phyloP scores from a whole-genome alignment of 164 flowering plant genomes.

The Saururus chinensis region DNA sequence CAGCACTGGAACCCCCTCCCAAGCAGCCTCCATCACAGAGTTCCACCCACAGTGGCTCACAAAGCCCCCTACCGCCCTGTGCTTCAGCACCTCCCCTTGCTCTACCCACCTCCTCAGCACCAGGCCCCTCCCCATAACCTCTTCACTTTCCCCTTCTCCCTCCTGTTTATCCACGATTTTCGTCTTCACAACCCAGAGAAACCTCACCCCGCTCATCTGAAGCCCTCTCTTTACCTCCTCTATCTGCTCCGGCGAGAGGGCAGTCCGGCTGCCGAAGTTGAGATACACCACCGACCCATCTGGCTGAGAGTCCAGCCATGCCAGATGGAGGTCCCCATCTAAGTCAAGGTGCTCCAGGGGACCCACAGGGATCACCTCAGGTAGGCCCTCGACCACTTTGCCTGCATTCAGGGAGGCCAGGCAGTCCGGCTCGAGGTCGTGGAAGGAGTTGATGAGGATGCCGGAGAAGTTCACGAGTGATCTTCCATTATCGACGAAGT shows the following conservation, averaged over 20 bases:
- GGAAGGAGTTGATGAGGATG: conserved; percentile 29
- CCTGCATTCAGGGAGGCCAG: conserved; percentile 25
- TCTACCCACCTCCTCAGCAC: conserved; percentile 24
- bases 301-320: conserved; percentile 39
- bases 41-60: conserved; percentile 35
- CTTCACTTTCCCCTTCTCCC: conserved; percentile 8
- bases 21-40: conserved; percentile 25
- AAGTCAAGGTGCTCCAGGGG: conserved; percentile 22
- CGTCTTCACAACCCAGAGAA: conserved; percentile 41
- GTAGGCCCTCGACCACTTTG: conserved; percentile 15
- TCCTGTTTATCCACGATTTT: conserved; percentile 37
- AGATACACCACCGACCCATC: conserved; percentile 37
- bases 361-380: conserved; percentile 31
- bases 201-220: conserved; percentile 22
- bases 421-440: conserved; percentile 24
- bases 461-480: conserved; percentile 20
- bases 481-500: conserved; percentile 10
- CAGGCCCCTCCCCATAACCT: conserved; percentile 20
- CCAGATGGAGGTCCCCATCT: background rate
- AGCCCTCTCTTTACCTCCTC: conserved; percentile 36
- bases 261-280: conserved; percentile 44
- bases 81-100: conserved; percentile 17
- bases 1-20: conserved; percentile 21
- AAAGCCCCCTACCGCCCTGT: conserved; percentile 24
- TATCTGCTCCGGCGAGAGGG: conserved; percentile 28